phyloP scores from a whole-genome alignment of 768 basidiomycete genomes.

The Tylopilus sp. region DNA sequence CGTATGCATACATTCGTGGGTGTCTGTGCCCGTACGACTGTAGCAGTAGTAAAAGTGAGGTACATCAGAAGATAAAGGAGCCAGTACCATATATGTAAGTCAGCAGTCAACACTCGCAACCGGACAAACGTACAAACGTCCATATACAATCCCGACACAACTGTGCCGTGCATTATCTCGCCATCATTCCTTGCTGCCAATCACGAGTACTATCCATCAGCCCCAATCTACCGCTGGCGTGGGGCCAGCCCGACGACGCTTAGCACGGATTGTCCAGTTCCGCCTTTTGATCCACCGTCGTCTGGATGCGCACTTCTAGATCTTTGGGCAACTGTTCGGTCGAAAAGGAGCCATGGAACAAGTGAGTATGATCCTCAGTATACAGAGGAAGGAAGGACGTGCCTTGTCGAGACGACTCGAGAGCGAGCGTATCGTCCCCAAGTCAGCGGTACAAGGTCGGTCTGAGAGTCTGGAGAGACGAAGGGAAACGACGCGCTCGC shows the following conservation, averaged over 20 bases:
- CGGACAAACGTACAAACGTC: too few species aligned
- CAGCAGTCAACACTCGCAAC: too few species aligned
- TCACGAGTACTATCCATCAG: too few species aligned
- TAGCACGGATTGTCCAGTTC: background rate
- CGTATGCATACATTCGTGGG: too few species aligned
- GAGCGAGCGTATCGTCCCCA: background rate
- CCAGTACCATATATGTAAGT: too few species aligned
- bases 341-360: background rate
- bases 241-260: background rate
- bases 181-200: too few species aligned
- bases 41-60: too few species aligned
- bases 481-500: slow-evolving; percentile 37
- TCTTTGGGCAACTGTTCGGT: background rate
- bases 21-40: too few species aligned
- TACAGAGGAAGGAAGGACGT: background rate
- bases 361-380: background rate
- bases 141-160: too few species aligned
- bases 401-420: slow-evolving; percentile 4
- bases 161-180: too few species aligned
- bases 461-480: slow-evolving; percentile 38
- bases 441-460: background rate
- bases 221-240: background rate
- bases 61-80: too few species aligned
- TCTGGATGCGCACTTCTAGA: slow-evolving; percentile 11
- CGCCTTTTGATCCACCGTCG: slow-evolving; percentile 8